phyloP scores from a whole-genome alignment of 2,329 filamentous ascomycete species.

The Ophiobolus disseminans region DNA sequence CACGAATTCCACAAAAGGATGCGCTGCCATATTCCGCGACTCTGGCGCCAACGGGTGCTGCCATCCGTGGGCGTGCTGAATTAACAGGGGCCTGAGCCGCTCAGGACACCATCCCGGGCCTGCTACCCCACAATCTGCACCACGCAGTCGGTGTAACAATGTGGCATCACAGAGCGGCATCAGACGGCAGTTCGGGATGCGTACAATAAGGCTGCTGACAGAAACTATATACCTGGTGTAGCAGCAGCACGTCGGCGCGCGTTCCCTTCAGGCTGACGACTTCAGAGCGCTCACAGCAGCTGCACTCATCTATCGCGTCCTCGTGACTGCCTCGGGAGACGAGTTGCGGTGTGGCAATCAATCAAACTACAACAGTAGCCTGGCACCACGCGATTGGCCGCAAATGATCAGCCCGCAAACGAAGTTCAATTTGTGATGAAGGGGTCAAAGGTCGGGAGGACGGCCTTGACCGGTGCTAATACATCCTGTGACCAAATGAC shows the following conservation, averaged over 20 bases:
- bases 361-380: constrained; percentile 40
- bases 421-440: constrained; percentile 23
- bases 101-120: constrained; percentile 23
- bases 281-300: constrained; percentile 25
- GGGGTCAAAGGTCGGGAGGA: constrained; percentile 20
- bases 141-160: constrained; percentile 26
- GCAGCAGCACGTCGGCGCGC: constrained; percentile 6
- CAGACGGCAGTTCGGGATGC: constrained; percentile 23
- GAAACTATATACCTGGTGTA: constrained; percentile 2
- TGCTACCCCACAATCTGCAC: constrained; percentile 36
- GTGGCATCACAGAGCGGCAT: constrained; percentile 15
- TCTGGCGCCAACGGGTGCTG: constrained; percentile 18
- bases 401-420: constrained; percentile 28
- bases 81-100: constrained; percentile 23
- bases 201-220: constrained; percentile 23
- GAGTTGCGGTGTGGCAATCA: constrained; percentile 46
- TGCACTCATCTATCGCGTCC: constrained; percentile 29
- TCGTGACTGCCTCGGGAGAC: constrained; percentile 29
- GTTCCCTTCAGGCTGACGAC: constrained; percentile 15
- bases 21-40: constrained; percentile 15
- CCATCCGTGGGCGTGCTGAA: constrained; percentile 30
- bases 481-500: constrained; percentile 45
- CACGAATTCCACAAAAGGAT: constrained; percentile 15
- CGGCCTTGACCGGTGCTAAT: constrained; percentile 34
- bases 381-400: constrained; percentile 34